Percentiles rank a stretch among this genome's conserved stretches.
Evolutionary conservation across 2,329 filamentous ascomycete genomes (phyloP).

Genomic region (Fusarium circinatum): DNA sequence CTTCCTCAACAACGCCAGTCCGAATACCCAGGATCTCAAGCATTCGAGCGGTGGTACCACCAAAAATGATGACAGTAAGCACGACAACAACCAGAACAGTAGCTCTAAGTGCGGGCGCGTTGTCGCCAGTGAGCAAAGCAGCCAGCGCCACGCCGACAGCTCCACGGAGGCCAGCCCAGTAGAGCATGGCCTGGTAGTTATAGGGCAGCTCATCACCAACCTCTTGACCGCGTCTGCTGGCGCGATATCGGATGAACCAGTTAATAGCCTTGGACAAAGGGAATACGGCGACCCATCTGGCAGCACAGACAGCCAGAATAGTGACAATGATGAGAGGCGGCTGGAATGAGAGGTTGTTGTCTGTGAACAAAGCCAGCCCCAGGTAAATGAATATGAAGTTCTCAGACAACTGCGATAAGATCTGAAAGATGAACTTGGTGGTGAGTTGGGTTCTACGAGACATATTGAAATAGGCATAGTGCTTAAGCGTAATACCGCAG

Average conservation of each 20-base stretch:
- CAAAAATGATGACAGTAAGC: conserved; percentile 97
- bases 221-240: conserved; percentile 77
- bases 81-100: conserved; percentile 98
- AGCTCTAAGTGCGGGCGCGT: conserved; percentile 84
- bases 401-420: conserved; percentile 93
- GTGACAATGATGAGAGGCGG: conserved; percentile 95
- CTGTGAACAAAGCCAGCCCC: conserved; percentile 92
- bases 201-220: conserved; percentile 89
- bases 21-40: conserved; percentile 96
- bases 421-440: conserved; percentile 97
- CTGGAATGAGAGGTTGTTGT: conserved; percentile 87
- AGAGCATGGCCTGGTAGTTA: conserved; percentile 99
- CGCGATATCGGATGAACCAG: conserved; percentile 88
- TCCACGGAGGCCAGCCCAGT: conserved; percentile 95
- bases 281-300: conserved; percentile 94
- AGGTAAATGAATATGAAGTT: conserved; percentile 99
- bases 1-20: conserved; percentile 95
- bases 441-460: conserved; percentile 95
- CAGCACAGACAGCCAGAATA: conserved; percentile 88
- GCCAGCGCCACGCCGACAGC: conserved; percentile 96
- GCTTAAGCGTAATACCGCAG: conserved; percentile 97
- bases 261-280: conserved; percentile 91
- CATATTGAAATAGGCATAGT: conserved; percentile 99
- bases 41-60: conserved; percentile 97
- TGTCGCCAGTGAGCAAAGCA: conserved; percentile 84